Evolutionary conservation across 352 stramenopile species (phyloP).

Genomic region (Phytopythium helicoides): DNA sequence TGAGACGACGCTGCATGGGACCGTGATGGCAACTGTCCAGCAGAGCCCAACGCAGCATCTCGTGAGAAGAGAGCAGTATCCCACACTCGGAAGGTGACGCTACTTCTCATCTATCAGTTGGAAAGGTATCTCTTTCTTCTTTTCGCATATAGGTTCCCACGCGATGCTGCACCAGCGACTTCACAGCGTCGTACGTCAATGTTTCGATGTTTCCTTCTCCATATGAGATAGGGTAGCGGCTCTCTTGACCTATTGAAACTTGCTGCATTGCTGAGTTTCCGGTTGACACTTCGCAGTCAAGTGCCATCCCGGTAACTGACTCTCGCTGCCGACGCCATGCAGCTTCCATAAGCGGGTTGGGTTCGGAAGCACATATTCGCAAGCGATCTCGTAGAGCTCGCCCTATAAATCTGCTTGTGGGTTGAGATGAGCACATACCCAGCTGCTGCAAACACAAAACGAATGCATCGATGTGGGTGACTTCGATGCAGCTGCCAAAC

Average conservation of each 20-base stretch:
- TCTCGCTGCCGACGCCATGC: conserved; percentile 7
- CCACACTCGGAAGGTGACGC: background rate
- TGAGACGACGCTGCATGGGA: no score
- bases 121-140: background rate
- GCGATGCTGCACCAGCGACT: conserved; percentile 40
- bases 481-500: conserved; percentile 41
- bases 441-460: conserved; percentile 59
- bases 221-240: background rate
- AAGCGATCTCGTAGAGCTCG: conserved; percentile 57
- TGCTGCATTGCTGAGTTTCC: no score
- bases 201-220: background rate
- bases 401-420: conserved; percentile 54
- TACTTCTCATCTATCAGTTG: no score
- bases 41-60: no score
- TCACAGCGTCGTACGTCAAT: conserved; percentile 39
- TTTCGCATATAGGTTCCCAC: conserved; percentile 4
- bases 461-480: conserved; percentile 61
- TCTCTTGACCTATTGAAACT: conserved; percentile 12
- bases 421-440: conserved; percentile 43
- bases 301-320: no score
- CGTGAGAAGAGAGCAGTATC: no score
- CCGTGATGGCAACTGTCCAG: no score
- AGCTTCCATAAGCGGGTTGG: conserved; percentile 30
- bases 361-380: conserved; percentile 33
- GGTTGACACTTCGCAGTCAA: no score